Conservation (phyloP, 495 filamentous ascomycete species). For the Penicillium tannophilum region DNA sequence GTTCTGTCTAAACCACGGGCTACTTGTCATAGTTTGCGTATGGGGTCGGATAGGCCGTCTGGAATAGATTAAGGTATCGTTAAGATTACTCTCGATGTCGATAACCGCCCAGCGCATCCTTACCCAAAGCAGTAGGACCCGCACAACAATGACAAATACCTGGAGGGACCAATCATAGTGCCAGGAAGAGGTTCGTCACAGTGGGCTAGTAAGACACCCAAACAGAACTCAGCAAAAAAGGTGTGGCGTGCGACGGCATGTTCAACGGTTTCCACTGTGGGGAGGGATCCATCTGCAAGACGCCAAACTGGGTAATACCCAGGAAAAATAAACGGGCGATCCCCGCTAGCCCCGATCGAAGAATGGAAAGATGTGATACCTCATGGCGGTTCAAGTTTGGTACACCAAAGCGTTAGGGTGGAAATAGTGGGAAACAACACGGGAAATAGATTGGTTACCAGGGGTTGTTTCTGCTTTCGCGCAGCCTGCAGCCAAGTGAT, state of each 20-base stretch:
- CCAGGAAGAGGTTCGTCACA: constrained; percentile 13
- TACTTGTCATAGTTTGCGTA: neutral
- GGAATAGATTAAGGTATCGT: constrained; percentile 27
- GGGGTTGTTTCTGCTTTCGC: constrained; percentile 12
- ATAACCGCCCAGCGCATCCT: constrained; percentile 32
- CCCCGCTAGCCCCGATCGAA: constrained; percentile 25
- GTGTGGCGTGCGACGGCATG: constrained; percentile 28
- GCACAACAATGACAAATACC: constrained; percentile 45
- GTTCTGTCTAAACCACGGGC: no score
- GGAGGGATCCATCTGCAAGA: constrained; percentile 19
- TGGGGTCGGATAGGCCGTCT: constrained; percentile 7
- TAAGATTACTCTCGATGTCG: constrained; percentile 12
- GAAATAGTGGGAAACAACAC: constrained; percentile 21
- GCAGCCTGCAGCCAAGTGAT: constrained; percentile 25
- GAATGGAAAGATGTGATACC: constrained; percentile 11
- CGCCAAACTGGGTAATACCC: constrained; percentile 23
- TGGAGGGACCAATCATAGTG: constrained; percentile 13
- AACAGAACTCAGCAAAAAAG: constrained; percentile 11
- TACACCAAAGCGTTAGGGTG: constrained; percentile 20
- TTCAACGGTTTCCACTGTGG: constrained; percentile 35
- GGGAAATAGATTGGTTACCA: constrained; percentile 30
- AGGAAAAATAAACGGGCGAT: constrained; percentile 22
- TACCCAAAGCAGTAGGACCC: constrained; percentile 23
- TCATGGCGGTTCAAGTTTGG: constrained; percentile 11
- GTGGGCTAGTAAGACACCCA: constrained; percentile 8